Base-by-base conservation (phyloP, 1,139 yeast species). In the Eremothecium sinecaudum region DNA sequence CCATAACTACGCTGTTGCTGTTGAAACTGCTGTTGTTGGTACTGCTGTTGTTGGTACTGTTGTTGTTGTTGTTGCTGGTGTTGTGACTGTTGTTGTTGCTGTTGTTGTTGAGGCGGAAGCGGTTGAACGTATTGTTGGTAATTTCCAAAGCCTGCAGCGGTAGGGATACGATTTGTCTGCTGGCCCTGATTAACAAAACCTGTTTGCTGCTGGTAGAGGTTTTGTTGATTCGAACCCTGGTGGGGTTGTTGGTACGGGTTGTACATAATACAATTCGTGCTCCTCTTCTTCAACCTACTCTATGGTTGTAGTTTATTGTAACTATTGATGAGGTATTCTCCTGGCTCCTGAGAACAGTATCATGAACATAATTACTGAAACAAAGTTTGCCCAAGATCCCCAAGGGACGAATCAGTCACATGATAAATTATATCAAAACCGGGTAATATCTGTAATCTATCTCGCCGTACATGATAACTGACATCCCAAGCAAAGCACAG, bases 181-280 rank as follows among this genome's bases (percentile, higher is more conserved):
- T 39, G 48, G 14, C 31, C 38, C 32, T 35, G 42, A n/a, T 9
- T 18, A 15, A 12, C 18, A 12, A 12, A 15, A 6, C 18, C 28
- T 25, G 18, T 12, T 14, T 25, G 28, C 12, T 25, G 28, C 18
- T 25, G 37, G 11, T 8, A 23, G 11, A 23, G 12, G 12, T 23
- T 23, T 7, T 11, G 12, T 6, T 23, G 7, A 8, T 8, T 8
- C 19, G 21, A 14, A 8, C 18, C 28, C 26, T 20, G 28, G 7
- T 8, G 25, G 7, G 19, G 24, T 29, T 37, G 34, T 33, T 32
- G 39, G 18, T 46, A 45, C 12, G 46, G 45, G 24, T 45, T 45
- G 34, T 40, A 44, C 48, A 44, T 44, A 19, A 19, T n/a, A n/a
- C n/a, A n/a, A n/a, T n/a, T n/a, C n/a, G n/a, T n/a, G n/a, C n/a